A percentile compares a stretch with the other conserved stretches of the same genome.
Evolutionary conservation across 2,329 filamentous ascomycete species (phyloP).

Genomic region (Talaromyces sp.): DNA sequence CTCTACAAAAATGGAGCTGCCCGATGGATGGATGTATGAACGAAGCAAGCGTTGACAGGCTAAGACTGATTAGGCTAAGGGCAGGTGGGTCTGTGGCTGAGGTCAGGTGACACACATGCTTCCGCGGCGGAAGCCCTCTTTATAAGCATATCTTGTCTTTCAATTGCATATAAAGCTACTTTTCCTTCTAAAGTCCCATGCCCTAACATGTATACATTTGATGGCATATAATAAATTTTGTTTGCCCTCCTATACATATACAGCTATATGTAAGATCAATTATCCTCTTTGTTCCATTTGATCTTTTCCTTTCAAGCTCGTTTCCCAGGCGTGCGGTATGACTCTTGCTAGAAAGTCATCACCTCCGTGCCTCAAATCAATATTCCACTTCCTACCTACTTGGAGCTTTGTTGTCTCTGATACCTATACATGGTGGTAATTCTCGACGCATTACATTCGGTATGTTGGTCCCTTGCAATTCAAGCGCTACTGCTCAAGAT

Average conservation of each 20-base stretch:
- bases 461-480: no score
- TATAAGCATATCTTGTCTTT: neutral
- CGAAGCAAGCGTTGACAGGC: neutral
- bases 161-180: neutral
- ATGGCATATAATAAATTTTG: neutral
- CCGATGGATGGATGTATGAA: conserved; percentile 2
- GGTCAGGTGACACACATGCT: neutral
- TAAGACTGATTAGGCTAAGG: neutral
- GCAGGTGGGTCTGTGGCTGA: neutral
- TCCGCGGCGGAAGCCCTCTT: neutral
- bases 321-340: neutral
- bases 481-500: neutral
- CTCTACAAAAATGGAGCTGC: neutral
- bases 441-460: no score
- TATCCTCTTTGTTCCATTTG: neutral
- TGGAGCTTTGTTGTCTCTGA: no score
- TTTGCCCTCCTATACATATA: neutral
- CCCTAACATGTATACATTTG: neutral
- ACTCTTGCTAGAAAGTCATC: neutral
- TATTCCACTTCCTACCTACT: no score
- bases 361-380: no score
- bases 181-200: neutral
- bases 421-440: no score
- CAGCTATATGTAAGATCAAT: neutral
- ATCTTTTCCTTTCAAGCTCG: no score